Conservation (phyloP, 1,284 basidiomycete species). For the Schizopora paradoxa region DNA sequence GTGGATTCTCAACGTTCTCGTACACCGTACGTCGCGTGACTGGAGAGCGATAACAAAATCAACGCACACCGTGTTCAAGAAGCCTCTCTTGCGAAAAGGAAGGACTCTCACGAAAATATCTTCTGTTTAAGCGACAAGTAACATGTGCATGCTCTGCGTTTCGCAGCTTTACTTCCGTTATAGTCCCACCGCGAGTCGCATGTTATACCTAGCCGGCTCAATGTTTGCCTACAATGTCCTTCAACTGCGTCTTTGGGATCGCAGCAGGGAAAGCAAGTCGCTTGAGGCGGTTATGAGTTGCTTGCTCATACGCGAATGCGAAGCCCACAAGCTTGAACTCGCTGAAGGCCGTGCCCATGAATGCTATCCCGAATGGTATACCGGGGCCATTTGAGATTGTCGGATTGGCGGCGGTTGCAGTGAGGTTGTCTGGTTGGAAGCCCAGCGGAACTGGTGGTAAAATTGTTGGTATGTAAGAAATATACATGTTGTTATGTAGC, state of each 20-base stretch:
- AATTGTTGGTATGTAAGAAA: conserved; percentile 10
- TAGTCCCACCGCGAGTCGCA: too few relatives aligned
- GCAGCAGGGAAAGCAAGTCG: conserved; percentile 40
- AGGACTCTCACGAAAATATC: too few relatives aligned
- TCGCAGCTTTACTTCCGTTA: too few relatives aligned
- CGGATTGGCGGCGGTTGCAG: conserved; percentile 29
- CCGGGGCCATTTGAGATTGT: conserved; percentile 34
- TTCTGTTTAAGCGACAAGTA: too few relatives aligned
- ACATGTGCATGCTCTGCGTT: too few relatives aligned
- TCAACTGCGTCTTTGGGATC: conserved; percentile 45
- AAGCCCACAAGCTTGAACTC: conserved; percentile 43
- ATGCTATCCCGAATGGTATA: conserved; percentile 45
- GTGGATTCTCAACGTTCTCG: too few relatives aligned
- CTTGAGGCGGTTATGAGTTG: conserved; percentile 40
- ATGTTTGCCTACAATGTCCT: too few relatives aligned
- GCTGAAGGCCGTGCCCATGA: conserved; percentile 46
- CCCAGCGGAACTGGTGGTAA: conserved; percentile 39
- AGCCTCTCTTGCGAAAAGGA: too few relatives aligned
- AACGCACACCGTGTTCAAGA: too few relatives aligned
- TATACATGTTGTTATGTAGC: not conserved
- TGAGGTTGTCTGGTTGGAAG: conserved; percentile 35
- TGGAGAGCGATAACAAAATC: too few relatives aligned
- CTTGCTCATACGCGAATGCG: conserved; percentile 53
- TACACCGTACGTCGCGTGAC: too few relatives aligned
- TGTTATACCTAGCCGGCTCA: too few relatives aligned